phyloP scores from a whole-genome alignment of 1,139 yeast species.

The Suhomyces yuchorum region DNA sequence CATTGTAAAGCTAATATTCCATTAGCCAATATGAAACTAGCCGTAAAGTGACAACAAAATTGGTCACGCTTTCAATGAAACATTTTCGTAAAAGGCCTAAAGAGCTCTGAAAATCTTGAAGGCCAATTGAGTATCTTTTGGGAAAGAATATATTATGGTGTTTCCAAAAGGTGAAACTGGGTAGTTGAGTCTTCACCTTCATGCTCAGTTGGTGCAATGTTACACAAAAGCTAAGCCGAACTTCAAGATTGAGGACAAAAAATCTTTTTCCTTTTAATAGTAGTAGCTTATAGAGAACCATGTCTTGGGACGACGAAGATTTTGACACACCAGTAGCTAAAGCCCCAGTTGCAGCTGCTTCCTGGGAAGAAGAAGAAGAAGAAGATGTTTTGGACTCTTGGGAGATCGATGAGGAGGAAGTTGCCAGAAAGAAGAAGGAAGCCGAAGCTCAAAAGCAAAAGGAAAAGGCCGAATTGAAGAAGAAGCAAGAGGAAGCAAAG shows the following conservation, averaged over 20 bases:
- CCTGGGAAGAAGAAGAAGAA: slow-evolving; percentile 85
- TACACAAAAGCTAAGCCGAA: slow-evolving; percentile 7
- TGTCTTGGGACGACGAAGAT: slow-evolving; percentile 86
- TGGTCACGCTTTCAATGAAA: too few relatives aligned
- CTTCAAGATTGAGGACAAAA: slow-evolving; percentile 8
- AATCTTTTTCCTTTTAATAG: slow-evolving; percentile 6
- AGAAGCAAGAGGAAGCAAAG: slow-evolving; percentile 39
- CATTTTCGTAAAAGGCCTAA: too few relatives aligned
- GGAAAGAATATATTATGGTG: too few relatives aligned
- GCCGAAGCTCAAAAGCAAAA: slow-evolving; percentile 41
- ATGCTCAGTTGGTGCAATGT: not conserved
- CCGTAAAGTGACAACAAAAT: too few relatives aligned
- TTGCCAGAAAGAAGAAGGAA: slow-evolving; percentile 48
- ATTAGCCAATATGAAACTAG: too few relatives aligned
- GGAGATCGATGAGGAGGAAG: slow-evolving; percentile 76
- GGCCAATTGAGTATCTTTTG: too few relatives aligned
- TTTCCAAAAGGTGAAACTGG: too few relatives aligned
- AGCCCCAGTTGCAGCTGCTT: slow-evolving; percentile 49
- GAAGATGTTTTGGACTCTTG: slow-evolving; percentile 78
- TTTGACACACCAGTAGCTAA: slow-evolving; percentile 62
- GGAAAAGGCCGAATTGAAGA: slow-evolving; percentile 44
- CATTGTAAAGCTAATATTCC: too few relatives aligned
- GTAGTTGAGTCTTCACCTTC: not conserved
- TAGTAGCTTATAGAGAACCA: slow-evolving; percentile 15
- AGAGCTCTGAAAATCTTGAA: too few relatives aligned